These are phyloP conservation scores for Primulina tabacum DNA, from an alignment of 257 asterid genomes.

Conservation along the genomic window DNA sequence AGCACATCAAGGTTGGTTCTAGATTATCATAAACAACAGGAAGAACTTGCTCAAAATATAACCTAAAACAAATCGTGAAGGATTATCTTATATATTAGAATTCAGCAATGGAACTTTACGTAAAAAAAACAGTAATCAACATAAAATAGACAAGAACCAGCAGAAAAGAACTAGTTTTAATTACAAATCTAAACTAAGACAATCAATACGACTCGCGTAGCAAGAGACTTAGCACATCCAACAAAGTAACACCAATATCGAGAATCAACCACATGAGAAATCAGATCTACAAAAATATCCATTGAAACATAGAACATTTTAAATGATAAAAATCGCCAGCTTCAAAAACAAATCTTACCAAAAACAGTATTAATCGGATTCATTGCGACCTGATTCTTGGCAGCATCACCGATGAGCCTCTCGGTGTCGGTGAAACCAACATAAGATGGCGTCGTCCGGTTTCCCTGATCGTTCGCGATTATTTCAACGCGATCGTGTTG, in stretches of 20 bases:
- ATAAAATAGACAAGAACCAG: background rate
- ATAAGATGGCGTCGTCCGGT: conserved; percentile 52
- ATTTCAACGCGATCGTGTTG: background rate
- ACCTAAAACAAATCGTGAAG: background rate
- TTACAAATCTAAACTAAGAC: background rate
- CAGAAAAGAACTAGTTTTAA: too few species aligned
- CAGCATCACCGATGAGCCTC: conserved; percentile 54
- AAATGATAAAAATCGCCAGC: background rate
- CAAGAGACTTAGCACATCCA: background rate
- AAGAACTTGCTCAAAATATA: background rate
- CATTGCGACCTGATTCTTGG: conserved; percentile 58
- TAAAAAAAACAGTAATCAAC: background rate
- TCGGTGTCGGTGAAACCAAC: conserved; percentile 48
- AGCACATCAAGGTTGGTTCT: background rate
- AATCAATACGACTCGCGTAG: background rate
- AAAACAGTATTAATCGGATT: conserved; percentile 52
- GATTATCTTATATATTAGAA: too few species aligned
- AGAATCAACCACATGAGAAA: background rate
- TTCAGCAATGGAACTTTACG: background rate
- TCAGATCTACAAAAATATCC: background rate
- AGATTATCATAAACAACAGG: background rate
- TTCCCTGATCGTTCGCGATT: conserved; percentile 52
- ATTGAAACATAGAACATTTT: too few species aligned
- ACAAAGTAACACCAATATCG: background rate
- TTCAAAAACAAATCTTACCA: conserved; percentile 26